phyloP scores from a whole-genome alignment of 495 filamentous ascomycete genomes.

The Chaetomium fimeti region DNA sequence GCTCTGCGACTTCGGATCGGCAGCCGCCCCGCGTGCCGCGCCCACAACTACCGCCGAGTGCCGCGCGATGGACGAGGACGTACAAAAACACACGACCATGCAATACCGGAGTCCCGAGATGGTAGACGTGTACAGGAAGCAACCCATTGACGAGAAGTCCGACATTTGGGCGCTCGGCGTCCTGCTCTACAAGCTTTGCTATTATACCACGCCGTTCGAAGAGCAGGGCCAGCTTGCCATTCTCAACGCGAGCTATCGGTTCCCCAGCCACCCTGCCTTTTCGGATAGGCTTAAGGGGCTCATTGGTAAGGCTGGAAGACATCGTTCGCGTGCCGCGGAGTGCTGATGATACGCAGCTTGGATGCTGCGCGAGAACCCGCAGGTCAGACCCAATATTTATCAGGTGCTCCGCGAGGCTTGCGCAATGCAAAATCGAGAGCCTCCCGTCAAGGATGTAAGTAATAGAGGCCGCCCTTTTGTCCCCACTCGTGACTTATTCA shows the following conservation, averaged over 20 bases:
- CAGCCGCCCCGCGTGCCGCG: conserved; percentile 78
- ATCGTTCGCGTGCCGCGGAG: neutral
- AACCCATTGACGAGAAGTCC: conserved; percentile 97
- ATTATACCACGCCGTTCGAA: conserved; percentile 98
- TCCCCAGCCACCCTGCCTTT: conserved; percentile 80
- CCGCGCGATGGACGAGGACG: conserved; percentile 88
- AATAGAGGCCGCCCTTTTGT: conserved; percentile 11
- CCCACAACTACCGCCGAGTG: conserved; percentile 84
- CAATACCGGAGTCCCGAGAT: conserved; percentile 98
- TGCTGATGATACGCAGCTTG: conserved; percentile 60
- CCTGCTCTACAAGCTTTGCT: conserved; percentile 95
- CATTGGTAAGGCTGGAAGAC: conserved; percentile 63
- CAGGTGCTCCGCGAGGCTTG: conserved; percentile 84
- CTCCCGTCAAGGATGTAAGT: conserved; percentile 89
- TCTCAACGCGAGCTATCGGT: conserved; percentile 92
- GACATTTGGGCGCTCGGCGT: conserved; percentile 98
- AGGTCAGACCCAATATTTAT: conserved; percentile 87
- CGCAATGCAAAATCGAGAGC: conserved; percentile 79
- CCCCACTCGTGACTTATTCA: conserved; percentile 21
- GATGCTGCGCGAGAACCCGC: conserved; percentile 85
- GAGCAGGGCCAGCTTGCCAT: conserved; percentile 98
- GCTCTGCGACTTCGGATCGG: conserved; percentile 95
- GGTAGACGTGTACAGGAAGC: conserved; percentile 95
- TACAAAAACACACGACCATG: conserved; percentile 94
- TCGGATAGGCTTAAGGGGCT: conserved; percentile 87